phyloP scores from a whole-genome alignment of 2,329 filamentous ascomycete genomes.

The Diaporthe sp. region DNA sequence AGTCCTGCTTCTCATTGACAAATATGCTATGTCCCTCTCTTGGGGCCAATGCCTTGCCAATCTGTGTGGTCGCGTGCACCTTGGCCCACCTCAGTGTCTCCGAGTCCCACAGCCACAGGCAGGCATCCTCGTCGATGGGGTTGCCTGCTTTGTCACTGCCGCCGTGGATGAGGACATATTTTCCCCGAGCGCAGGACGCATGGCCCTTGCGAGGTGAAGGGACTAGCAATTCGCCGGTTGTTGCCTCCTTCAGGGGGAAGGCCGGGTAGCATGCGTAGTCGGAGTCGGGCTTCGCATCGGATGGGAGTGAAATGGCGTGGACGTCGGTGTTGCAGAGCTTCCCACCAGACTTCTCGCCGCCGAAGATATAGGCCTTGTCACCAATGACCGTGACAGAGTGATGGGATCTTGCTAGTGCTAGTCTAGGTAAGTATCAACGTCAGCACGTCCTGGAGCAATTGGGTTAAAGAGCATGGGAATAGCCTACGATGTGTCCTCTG shows the following conservation, averaged over 20 bases:
- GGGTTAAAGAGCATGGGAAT: no score
- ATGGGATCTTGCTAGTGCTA: conserved; percentile 59
- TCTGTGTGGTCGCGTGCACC: conserved; percentile 49
- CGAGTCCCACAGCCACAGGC: conserved; percentile 56
- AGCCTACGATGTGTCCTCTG: conserved; percentile 48
- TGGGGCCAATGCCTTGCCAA: conserved; percentile 48
- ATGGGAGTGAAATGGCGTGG: conserved; percentile 65
- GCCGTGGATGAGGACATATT: conserved; percentile 53
- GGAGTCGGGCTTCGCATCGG: conserved; percentile 51
- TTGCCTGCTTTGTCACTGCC: conserved; percentile 50
- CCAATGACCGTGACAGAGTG: conserved; percentile 67
- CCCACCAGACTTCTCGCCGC: conserved; percentile 57
- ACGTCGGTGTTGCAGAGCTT: conserved; percentile 63
- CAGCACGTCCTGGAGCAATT: neutral
- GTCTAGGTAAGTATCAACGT: conserved; percentile 41
- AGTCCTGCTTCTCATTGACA: conserved; percentile 59
- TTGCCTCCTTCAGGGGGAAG: conserved; percentile 46
- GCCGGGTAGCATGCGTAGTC: conserved; percentile 53
- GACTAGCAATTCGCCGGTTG: conserved; percentile 47
- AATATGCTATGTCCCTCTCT: conserved; percentile 52
- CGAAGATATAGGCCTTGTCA: conserved; percentile 69
- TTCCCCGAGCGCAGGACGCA: conserved; percentile 52
- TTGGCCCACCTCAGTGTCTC: conserved; percentile 52
- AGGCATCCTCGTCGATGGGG: conserved; percentile 49
- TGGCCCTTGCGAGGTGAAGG: conserved; percentile 52